These are phyloP conservation scores for Candida gigantensis DNA, from an alignment of 1,139 yeast genomes.

Conservation along the genomic window DNA sequence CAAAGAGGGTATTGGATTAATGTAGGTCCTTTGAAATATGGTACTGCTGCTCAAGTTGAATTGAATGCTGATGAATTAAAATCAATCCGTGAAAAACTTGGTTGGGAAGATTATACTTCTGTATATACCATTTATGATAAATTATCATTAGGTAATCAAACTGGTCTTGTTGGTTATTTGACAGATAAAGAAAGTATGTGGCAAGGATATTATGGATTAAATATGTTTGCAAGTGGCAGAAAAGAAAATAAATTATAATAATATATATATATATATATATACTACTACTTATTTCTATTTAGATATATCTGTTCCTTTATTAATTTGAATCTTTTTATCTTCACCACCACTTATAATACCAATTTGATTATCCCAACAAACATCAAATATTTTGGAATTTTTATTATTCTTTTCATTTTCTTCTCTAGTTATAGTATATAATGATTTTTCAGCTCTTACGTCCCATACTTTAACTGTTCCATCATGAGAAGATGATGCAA, in stretches of 20 bases:
- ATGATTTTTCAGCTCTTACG: slow-evolving; percentile 79
- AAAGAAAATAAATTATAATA: slow-evolving; percentile 21
- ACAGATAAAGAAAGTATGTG: slow-evolving; percentile 68
- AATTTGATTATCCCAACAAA: slow-evolving; percentile 75
- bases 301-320: slow-evolving; percentile 51
- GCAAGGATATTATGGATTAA: slow-evolving; percentile 75
- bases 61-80: slow-evolving; percentile 64
- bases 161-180: slow-evolving; percentile 47
- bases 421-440: slow-evolving; percentile 85
- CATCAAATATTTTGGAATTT: slow-evolving; percentile 74
- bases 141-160: slow-evolving; percentile 22
- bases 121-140: slow-evolving; percentile 12
- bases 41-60: slow-evolving; percentile 81
- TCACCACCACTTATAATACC: slow-evolving; percentile 94
- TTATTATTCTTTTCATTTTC: slow-evolving; percentile 48
- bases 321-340: slow-evolving; percentile 90
- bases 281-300: slow-evolving; percentile 19
- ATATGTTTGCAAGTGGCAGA: slow-evolving; percentile 44
- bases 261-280: slow-evolving; percentile 7
- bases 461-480: slow-evolving; percentile 98
- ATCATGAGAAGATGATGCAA: slow-evolving; percentile 90
- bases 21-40: slow-evolving; percentile 85
- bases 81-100: slow-evolving; percentile 50
- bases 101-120: slow-evolving; percentile 56
- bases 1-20: slow-evolving; percentile 72